Conservation (phyloP, 495 filamentous ascomycete species). For the Podospora conica region DNA sequence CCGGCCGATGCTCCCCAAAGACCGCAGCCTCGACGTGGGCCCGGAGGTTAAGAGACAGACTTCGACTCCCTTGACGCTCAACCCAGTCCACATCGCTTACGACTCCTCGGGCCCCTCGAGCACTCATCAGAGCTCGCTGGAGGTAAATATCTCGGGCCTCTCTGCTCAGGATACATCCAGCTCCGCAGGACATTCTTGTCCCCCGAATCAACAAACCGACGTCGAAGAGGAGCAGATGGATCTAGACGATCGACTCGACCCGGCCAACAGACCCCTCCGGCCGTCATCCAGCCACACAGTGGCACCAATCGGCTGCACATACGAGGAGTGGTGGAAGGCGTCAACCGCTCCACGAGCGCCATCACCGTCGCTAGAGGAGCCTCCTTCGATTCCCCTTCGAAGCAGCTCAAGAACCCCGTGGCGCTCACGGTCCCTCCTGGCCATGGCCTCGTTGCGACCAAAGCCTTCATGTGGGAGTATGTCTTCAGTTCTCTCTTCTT, state of each 20-base stretch:
- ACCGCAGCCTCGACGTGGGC: not conserved
- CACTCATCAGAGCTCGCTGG: not conserved
- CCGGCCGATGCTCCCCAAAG: not conserved
- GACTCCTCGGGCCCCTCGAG: not conserved
- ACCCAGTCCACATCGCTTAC: not conserved
- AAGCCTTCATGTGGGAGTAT: constrained; percentile 4
- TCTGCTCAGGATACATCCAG: not conserved
- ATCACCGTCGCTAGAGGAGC: not conserved
- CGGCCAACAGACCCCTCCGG: not conserved
- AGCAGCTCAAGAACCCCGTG: not conserved
- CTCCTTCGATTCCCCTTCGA: not conserved
- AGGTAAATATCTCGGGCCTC: not conserved
- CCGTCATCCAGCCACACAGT: not conserved
- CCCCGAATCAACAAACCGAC: not conserved
- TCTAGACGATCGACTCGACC: not conserved
- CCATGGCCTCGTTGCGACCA: not conserved
- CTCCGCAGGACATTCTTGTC: not conserved
- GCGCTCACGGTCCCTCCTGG: not conserved
- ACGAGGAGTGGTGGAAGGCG: not conserved
- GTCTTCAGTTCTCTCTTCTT: constrained; percentile 5
- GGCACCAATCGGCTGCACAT: not conserved
- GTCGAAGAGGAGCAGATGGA: not conserved
- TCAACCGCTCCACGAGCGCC: not conserved
- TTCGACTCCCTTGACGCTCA: not conserved
- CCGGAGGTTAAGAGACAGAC: not conserved